Conservation (phyloP, 768 basidiomycete genomes). For the Serendipita indica region DNA sequence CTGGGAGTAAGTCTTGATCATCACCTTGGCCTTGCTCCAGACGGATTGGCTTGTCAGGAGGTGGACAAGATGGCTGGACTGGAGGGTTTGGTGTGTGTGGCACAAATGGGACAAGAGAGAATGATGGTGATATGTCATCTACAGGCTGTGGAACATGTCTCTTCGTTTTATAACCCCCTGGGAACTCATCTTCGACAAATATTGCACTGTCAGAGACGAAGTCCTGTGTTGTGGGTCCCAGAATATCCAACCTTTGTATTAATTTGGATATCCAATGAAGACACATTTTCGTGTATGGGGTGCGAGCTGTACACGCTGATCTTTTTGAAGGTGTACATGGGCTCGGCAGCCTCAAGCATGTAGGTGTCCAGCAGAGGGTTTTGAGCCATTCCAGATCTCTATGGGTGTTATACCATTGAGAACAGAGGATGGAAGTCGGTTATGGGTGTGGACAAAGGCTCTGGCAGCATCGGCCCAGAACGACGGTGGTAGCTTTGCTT, state of each 20-base stretch:
- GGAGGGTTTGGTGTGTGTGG: too few species aligned
- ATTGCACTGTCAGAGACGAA: conserved; percentile 11
- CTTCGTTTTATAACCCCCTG: too few species aligned
- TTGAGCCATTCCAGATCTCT: conserved; percentile 8
- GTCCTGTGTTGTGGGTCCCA: not conserved
- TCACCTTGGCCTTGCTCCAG: too few species aligned
- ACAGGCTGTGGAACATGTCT: too few species aligned
- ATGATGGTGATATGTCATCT: too few species aligned
- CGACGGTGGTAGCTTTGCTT: not conserved
- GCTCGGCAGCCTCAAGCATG: conserved; percentile 27
- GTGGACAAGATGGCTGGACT: too few species aligned
- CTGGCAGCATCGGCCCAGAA: conserved; percentile 3
- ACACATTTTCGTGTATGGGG: conserved; percentile 22
- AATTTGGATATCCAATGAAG: conserved; percentile 25
- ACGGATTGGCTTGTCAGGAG: too few species aligned
- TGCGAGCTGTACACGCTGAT: conserved; percentile 14
- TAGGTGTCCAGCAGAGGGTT: conserved; percentile 20
- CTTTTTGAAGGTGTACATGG: conserved; percentile 26
- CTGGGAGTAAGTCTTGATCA: too few species aligned
- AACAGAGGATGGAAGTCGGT: not conserved
- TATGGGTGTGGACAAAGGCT: conserved; percentile 2
- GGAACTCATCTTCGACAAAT: conserved; percentile 13
- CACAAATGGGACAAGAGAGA: too few species aligned
- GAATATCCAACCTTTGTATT: conserved; percentile 23
- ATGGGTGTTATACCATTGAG: conserved; percentile 10